Base-by-base conservation (phyloP, 2,329 filamentous ascomycete species). In the Dryadomyces quercivorus region DNA sequence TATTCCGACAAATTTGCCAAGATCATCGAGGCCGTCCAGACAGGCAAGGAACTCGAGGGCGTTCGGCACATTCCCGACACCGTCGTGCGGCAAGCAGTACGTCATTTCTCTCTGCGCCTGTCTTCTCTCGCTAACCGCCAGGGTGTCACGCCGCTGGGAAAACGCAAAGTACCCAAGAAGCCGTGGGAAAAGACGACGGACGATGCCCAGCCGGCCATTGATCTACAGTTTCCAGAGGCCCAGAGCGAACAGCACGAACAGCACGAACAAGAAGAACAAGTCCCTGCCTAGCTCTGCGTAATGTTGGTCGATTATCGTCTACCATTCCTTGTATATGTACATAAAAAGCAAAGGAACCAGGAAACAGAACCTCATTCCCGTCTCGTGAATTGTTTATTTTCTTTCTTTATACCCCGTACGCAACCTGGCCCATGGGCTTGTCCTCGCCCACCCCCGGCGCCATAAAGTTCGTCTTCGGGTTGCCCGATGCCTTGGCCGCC, bases 51-150 rank as follows among this genome's bases (percentile, higher is more conserved):
- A 0, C 85, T 96, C 46, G 89, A 90, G 1, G 91, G 91, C 1
- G 94, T 96, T 63, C 83, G 84, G 61, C 81, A 95, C 59, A 92
- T 96, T 53, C 89, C 91, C 5, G 80, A 88, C 60, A 93, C 85
- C 0, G 74, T 95, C 5, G 74, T 91, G 20, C 75, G 82, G 53
- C 85, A 85, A 5, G 79, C 88, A 57, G 84, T 86, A 42, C 38
- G 12, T 42, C n/a, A 42, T 59, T 6, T 26, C 21, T 40, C 10
- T 10, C 46, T 34, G 26, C n/a, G 46, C 12, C 22, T 50, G 20
- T 40, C 36, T 45, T 45, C 42, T 34, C 9, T 16, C 18, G 26
- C 55, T 21, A 47, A 55, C 16, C 20, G 6, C 2, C 26, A 76
- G 74, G 66, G 71, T 2, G 69, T 76, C 15, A 74, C 73, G 51